Percentiles rank a stretch among this genome's conserved stretches.
phyloP scores from a whole-genome alignment of 129 eudicot genomes.

The Cynara cardunculus region DNA sequence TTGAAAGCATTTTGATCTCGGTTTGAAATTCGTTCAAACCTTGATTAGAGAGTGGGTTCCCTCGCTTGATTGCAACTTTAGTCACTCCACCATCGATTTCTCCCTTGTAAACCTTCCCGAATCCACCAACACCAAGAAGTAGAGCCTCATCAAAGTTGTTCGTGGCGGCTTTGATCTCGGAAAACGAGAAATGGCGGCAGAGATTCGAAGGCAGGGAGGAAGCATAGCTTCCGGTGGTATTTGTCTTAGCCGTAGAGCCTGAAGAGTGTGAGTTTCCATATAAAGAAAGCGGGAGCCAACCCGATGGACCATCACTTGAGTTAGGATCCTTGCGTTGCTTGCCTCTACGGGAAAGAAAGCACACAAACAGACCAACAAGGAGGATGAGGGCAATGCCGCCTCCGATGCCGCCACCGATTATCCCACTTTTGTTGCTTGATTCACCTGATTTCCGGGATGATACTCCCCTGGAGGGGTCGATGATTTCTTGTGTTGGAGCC shows the following conservation, averaged over 20 bases:
- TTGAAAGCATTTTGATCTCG: conserved; percentile 91
- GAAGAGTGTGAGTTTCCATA: conserved; percentile 91
- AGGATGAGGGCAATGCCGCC: conserved; percentile 65
- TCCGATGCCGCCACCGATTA: conserved; percentile 71
- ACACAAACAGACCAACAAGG: conserved; percentile 54
- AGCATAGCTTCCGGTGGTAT: conserved; percentile 77
- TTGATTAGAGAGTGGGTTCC: conserved; percentile 81
- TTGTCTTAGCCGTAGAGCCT: conserved; percentile 75
- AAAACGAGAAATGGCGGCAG: conserved; percentile 88
- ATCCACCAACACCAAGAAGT: conserved; percentile 90
- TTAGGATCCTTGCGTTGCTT: conserved; percentile 60
- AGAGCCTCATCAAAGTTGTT: conserved; percentile 80
- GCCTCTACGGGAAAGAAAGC: conserved; percentile 43
- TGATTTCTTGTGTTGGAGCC: conserved; percentile 36
- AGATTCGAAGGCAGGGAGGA: conserved; percentile 88
- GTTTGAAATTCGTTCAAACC: conserved; percentile 94
- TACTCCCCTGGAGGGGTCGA: conserved; percentile 12
- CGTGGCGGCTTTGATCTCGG: conserved; percentile 94
- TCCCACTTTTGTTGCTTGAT: conserved; percentile 36
- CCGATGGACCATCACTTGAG: conserved; percentile 79
- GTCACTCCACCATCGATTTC: conserved; percentile 79
- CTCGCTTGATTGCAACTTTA: conserved; percentile 93
- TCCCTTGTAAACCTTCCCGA: conserved; percentile 90
- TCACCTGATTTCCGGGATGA: conserved; percentile 26
- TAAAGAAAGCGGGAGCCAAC: conserved; percentile 92